Evolutionary conservation across 225 moss, liverwort and hornwort genomes (phyloP), one percentile per base, ranked within the genome.

Genomic region (Marchantia paleacea): DNA sequence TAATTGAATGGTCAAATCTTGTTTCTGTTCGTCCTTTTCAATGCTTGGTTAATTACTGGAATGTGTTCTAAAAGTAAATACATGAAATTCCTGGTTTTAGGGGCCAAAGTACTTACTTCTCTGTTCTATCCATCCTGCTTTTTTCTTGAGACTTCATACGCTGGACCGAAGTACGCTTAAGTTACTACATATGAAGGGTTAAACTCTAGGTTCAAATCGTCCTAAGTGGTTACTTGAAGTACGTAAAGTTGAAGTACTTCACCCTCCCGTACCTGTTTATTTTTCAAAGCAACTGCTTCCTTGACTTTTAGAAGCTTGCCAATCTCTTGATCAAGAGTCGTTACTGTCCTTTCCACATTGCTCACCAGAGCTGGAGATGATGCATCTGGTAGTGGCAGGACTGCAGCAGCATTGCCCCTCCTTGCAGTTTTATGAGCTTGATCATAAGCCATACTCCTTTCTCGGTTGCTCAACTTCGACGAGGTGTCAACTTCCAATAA

Each of bases 271-370:
- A 93, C 93, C 90, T 93, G 93, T 87, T 93, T 95, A 67, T 87
- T 89, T 82, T 90, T 92, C 18, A 81, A 78, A 26, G 85, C 87
- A 71, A 87, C 78, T 55, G 93, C 93, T 63, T 95, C 95, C 76
- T 89, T 88, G 85, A 91, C 85, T 81, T 87, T 95, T 60, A 95
- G 85, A 39, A 95, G 87, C 84, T 95, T 95, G 77, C 89, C 88
- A 78, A 95, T 92, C 80, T 95, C 95, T 58, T 88, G 84, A 79
- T 95, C 93, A 73, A 95, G 79, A 85, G 85, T 92, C 1, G 68
- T 74, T 73, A 92, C 88, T 75, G 93, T 93, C 39, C 79, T 63
- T 75, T 95, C 86, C 62, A 90, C 26, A 0, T 88, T 87, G 72
- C 47, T 83, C 31, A 85, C 82, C 52, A 83, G 55, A 75, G 65